Conservation (phyloP, 805 yeast genomes). For the Zygotorulaspora chibaensis region DNA sequence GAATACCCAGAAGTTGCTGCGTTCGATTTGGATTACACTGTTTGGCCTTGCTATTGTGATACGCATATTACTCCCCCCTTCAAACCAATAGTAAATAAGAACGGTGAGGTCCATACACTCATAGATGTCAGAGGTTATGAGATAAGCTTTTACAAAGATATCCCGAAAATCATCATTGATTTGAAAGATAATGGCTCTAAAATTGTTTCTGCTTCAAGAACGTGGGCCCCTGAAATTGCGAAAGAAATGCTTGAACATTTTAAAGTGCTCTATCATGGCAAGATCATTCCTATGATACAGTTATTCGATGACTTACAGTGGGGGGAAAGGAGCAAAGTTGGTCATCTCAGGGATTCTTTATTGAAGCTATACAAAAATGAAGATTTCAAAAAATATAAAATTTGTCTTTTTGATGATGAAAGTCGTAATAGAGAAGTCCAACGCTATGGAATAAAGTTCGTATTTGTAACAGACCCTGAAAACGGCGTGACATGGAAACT, state of each 20-base stretch:
- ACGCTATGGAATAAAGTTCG: conserved; percentile 63
- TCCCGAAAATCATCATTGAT: conserved; percentile 55
- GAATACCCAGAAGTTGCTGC: conserved; percentile 36
- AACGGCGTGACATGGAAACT: conserved; percentile 52
- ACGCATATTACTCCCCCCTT: conserved; percentile 36
- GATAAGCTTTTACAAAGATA: conserved; percentile 62
- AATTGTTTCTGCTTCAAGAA: conserved; percentile 72
- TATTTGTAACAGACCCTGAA: conserved; percentile 54
- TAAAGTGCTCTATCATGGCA: conserved; percentile 43
- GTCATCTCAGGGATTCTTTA: conserved; percentile 54
- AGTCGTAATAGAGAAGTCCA: conserved; percentile 72
- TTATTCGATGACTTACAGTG: conserved; percentile 60
- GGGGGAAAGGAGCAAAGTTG: conserved; percentile 62
- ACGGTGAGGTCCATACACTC: conserved; percentile 31
- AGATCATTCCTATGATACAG: conserved; percentile 22
- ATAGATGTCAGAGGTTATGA: conserved; percentile 44
- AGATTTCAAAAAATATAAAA: conserved; percentile 44
- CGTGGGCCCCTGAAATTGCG: conserved; percentile 77
- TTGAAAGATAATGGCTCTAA: conserved; percentile 45
- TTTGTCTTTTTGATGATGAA: conserved; percentile 73
- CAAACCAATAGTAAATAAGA: conserved; percentile 22
- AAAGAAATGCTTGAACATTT: conserved; percentile 52
- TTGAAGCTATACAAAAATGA: conserved; percentile 44
- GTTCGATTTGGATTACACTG: conserved; percentile 36
- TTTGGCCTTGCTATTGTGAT: conserved; percentile 39